Conservation (phyloP, 2,329 filamentous ascomycete species). For the Paecilomyces dactylethromorphus region DNA sequence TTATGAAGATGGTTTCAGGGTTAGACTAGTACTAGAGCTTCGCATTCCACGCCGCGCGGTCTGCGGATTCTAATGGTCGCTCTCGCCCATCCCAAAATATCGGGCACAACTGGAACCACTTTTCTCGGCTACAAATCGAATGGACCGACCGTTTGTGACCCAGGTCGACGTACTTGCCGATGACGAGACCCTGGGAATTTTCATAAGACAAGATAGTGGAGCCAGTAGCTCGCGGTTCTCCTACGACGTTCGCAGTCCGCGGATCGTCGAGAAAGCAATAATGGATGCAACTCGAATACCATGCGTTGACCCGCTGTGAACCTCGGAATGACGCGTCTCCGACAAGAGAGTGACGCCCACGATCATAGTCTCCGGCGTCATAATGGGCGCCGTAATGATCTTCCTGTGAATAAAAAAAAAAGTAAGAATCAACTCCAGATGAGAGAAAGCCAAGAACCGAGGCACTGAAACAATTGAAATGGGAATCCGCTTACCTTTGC, state of each 20-base stretch:
- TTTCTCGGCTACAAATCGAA: constrained; percentile 50
- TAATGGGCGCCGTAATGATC: constrained; percentile 56
- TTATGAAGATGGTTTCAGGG: neutral
- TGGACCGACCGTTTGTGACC: constrained; percentile 59
- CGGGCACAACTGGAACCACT: constrained; percentile 61
- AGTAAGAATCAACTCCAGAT: neutral
- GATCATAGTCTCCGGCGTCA: constrained; percentile 50
- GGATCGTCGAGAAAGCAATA: constrained; percentile 56
- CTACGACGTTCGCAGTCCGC: constrained; percentile 47
- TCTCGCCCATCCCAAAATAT: constrained; percentile 37
- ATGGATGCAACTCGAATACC: constrained; percentile 53
- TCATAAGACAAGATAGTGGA: constrained; percentile 67
- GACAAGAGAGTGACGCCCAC: constrained; percentile 48
- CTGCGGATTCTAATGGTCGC: constrained; percentile 29
- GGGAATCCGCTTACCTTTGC: constrained; percentile 4
- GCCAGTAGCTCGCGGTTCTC: constrained; percentile 66
- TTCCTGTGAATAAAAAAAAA: constrained; percentile 36
- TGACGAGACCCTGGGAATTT: constrained; percentile 63
- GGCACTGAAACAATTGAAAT: too few relatives aligned
- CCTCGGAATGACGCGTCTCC: constrained; percentile 41
- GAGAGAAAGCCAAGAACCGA: neutral
- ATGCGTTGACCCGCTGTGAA: constrained; percentile 50
- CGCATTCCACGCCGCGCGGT: constrained; percentile 34
- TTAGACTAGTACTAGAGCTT: constrained; percentile 19
- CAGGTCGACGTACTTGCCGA: constrained; percentile 67